Evolutionary conservation across 31 red algal genomes (phyloP).

Genomic region (Porphyra umbilicalis): DNA sequence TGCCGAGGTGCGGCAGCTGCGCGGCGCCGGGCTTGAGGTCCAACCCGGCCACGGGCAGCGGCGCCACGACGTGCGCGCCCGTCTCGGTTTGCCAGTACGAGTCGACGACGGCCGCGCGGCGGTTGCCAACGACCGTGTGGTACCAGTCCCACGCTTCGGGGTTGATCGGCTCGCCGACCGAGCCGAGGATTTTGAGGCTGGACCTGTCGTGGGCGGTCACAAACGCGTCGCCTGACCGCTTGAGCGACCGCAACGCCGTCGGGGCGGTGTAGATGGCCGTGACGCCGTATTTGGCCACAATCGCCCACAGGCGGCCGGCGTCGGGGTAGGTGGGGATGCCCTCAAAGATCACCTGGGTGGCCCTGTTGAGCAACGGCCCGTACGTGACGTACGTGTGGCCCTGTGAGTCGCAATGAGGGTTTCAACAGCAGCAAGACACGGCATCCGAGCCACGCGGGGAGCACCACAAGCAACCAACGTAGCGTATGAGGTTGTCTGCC

Average conservation of each 20-base stretch:
- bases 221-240: constrained; percentile 20
- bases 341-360: constrained; percentile 53
- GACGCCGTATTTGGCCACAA: constrained; percentile 47
- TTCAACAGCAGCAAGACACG: no score
- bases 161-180: constrained; percentile 80
- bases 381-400: constrained; percentile 67
- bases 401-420: no score
- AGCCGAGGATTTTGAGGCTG: constrained; percentile 43
- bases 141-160: constrained; percentile 75
- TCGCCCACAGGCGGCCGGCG: constrained; percentile 50
- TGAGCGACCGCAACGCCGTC: constrained; percentile 55
- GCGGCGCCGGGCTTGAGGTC: constrained; percentile 82
- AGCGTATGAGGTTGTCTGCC: no score
- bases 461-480: no score
- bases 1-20: constrained; percentile 89
- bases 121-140: constrained; percentile 24
- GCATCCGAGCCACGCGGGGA: no score
- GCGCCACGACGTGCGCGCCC: constrained; percentile 41
- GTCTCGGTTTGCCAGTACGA: constrained; percentile 86
- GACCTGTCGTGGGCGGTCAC: constrained; percentile 11
- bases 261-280: constrained; percentile 59
- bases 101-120: constrained; percentile 49
- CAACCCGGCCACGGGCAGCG: constrained; percentile 49
- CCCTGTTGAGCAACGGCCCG: constrained; percentile 51
- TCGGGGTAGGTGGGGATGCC: constrained; percentile 60